Percentiles rank a stretch among this genome's conserved stretches.
Evolutionary conservation across 495 filamentous ascomycete genomes (phyloP).

Genomic region (Penicillium desertorum): DNA sequence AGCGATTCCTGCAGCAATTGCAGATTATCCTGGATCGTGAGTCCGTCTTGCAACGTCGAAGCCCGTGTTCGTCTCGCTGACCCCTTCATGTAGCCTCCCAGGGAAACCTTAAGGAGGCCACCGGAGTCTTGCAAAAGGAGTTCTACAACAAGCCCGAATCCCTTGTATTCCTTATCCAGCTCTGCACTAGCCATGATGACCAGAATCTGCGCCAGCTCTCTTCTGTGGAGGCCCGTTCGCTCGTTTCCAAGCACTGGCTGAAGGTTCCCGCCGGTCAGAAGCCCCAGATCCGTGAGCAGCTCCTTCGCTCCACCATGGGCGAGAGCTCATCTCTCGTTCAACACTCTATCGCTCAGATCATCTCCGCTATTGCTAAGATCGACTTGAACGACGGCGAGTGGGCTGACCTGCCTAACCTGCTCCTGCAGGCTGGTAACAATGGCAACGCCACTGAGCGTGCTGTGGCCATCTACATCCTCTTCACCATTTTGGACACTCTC

Average conservation of each 20-base stretch:
- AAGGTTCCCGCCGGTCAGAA: slow-evolving; percentile 64
- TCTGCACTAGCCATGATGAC: slow-evolving; percentile 72
- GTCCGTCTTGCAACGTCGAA: slow-evolving; percentile 29
- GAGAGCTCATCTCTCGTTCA: slow-evolving; percentile 73
- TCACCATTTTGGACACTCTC: slow-evolving; percentile 81
- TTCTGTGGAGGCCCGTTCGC: slow-evolving; percentile 78
- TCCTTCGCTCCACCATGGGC: slow-evolving; percentile 76
- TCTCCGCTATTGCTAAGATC: slow-evolving; percentile 80
- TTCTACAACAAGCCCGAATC: slow-evolving; percentile 85
- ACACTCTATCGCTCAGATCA: slow-evolving; percentile 83
- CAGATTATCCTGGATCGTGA: slow-evolving; percentile 73
- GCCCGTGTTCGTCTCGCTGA: slow-evolving; percentile 9
- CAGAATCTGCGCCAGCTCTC: slow-evolving; percentile 79
- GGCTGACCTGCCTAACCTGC: slow-evolving; percentile 72
- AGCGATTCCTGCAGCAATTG: slow-evolving; percentile 70
- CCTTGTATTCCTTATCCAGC: slow-evolving; percentile 78
- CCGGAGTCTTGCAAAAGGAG: slow-evolving; percentile 82
- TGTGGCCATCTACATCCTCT: slow-evolving; percentile 89
- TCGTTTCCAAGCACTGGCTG: slow-evolving; percentile 86
- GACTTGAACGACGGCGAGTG: slow-evolving; percentile 88
- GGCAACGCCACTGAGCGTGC: slow-evolving; percentile 75
- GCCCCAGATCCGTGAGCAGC: slow-evolving; percentile 70
- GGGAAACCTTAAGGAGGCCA: slow-evolving; percentile 77
- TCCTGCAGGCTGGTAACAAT: slow-evolving; percentile 70
- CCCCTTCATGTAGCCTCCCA: slow-evolving; percentile 37